A percentile compares a stretch with the other conserved stretches of the same genome.
These are phyloP conservation scores for Wickerhamiella kurtzmanii DNA, from an alignment of 805 yeast species.

Conservation along the genomic window DNA sequence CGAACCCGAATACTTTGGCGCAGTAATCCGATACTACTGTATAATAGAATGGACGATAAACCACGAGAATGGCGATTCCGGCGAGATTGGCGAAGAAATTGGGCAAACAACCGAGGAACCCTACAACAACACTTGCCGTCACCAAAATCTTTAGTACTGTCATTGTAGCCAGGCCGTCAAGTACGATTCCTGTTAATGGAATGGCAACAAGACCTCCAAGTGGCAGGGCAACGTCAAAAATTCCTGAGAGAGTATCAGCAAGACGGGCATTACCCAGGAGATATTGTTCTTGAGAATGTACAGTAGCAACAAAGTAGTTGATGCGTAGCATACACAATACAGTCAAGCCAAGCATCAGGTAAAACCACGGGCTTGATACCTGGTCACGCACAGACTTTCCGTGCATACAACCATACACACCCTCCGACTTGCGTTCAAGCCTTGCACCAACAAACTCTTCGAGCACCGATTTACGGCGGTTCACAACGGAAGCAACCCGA, in stretches of 20 bases:
- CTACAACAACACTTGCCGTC: conserved; percentile 45
- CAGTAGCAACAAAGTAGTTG: conserved; percentile 85
- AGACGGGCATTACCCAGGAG: conserved; percentile 36
- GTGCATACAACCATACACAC: conserved; percentile 71
- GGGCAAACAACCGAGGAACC: conserved; percentile 55
- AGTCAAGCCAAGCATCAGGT: conserved; percentile 63
- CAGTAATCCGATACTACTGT: conserved; percentile 85
- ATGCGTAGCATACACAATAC: conserved; percentile 82
- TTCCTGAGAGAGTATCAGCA: conserved; percentile 50
- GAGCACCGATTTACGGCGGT: conserved; percentile 10
- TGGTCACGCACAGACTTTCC: conserved; percentile 38
- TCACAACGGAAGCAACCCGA: conserved; percentile 9
- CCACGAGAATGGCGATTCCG: conserved; percentile 61
- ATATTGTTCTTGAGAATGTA: conserved; percentile 67
- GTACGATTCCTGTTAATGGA: conserved; percentile 68
- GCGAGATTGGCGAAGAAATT: conserved; percentile 38
- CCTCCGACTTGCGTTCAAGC: conserved; percentile 4
- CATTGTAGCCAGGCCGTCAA: conserved; percentile 61
- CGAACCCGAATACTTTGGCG: conserved; percentile 87
- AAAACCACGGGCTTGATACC: conserved; percentile 55
- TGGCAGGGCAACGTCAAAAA: conserved; percentile 79
- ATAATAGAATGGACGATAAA: conserved; percentile 83
- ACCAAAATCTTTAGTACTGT: conserved; percentile 38
- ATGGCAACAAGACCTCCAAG: conserved; percentile 77
- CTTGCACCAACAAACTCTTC: conserved; percentile 9